These are phyloP conservation scores for Fonsecaea erecta DNA, from an alignment of 2,329 filamentous ascomycete genomes.

Conservation along the genomic window DNA sequence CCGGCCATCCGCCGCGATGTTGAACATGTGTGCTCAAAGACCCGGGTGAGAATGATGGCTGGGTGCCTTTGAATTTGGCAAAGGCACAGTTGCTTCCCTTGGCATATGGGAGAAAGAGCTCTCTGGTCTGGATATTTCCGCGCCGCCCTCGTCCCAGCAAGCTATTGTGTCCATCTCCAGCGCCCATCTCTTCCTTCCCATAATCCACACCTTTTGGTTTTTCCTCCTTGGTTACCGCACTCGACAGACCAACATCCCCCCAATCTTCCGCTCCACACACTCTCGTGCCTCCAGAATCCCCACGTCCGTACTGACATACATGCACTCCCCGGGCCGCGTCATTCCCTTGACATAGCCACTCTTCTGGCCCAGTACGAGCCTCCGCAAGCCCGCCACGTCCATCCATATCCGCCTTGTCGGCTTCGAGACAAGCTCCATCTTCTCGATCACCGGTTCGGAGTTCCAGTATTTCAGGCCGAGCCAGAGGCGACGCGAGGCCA, in stretches of 20 bases:
- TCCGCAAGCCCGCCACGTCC: conserved; percentile 64
- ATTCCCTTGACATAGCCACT: conserved; percentile 72
- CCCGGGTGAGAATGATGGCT: background rate
- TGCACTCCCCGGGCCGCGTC: conserved; percentile 75
- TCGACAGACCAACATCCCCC: conserved; percentile 78
- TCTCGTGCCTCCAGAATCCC: conserved; percentile 83
- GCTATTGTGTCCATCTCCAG: background rate
- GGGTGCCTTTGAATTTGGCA: background rate
- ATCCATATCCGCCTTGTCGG: conserved; percentile 74
- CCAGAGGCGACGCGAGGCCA: conserved; percentile 78
- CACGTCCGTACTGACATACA: conserved; percentile 77
- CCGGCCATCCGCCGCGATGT: background rate
- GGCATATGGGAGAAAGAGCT: too few species aligned
- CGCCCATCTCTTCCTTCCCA: conserved; percentile 1
- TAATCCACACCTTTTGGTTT: background rate
- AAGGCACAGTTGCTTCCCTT: background rate
- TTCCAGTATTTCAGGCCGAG: conserved; percentile 89
- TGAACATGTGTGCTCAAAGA: background rate
- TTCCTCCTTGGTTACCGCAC: conserved; percentile 45
- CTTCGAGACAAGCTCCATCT: conserved; percentile 70
- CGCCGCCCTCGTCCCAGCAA: too few species aligned
- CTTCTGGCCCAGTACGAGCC: conserved; percentile 70
- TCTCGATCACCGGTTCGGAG: conserved; percentile 74
- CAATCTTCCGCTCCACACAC: conserved; percentile 77
- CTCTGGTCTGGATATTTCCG: too few species aligned